Conservation (phyloP, 2,329 filamentous ascomycete genomes). For the Penicillium olsonii region DNA sequence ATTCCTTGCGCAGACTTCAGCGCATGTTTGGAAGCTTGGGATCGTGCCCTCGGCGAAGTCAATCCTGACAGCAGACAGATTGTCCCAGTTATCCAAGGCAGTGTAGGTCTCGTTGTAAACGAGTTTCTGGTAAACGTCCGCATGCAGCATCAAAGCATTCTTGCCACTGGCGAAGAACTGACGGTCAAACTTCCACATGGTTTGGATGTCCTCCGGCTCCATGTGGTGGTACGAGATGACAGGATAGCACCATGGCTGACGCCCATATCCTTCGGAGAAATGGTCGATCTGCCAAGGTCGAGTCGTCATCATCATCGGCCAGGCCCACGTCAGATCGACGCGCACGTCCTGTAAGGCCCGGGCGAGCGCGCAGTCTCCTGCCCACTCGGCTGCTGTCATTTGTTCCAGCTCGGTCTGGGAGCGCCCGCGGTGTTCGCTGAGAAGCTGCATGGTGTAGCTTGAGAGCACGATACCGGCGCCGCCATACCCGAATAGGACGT, state of each 20-base stretch:
- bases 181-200: conserved; percentile 47
- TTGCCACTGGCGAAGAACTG: conserved; percentile 58
- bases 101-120: conserved; percentile 17
- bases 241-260: conserved; percentile 51
- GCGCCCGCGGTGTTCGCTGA: conserved; percentile 36
- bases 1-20: conserved; percentile 24
- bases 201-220: conserved; percentile 40
- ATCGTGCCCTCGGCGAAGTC: conserved; percentile 18
- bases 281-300: conserved; percentile 43
- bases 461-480: conserved; percentile 56
- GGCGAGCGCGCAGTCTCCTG: conserved; percentile 51
- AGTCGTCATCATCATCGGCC: conserved; percentile 47
- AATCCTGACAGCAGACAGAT: conserved; percentile 19
- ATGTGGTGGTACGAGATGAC: conserved; percentile 53
- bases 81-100: conserved; percentile 27
- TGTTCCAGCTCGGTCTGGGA: conserved; percentile 46
- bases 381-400: conserved; percentile 46
- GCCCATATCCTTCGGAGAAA: conserved; percentile 38
- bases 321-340: conserved; percentile 45
- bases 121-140: conserved; percentile 29
- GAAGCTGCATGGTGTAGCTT: conserved; percentile 45
- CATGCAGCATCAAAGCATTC: conserved; percentile 26
- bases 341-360: conserved; percentile 46
- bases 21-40: conserved; percentile 21
- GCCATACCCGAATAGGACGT: conserved; percentile 52